Conservation (phyloP, 192 early-diverging fungal genomes). For the Mortierella antarctica region DNA sequence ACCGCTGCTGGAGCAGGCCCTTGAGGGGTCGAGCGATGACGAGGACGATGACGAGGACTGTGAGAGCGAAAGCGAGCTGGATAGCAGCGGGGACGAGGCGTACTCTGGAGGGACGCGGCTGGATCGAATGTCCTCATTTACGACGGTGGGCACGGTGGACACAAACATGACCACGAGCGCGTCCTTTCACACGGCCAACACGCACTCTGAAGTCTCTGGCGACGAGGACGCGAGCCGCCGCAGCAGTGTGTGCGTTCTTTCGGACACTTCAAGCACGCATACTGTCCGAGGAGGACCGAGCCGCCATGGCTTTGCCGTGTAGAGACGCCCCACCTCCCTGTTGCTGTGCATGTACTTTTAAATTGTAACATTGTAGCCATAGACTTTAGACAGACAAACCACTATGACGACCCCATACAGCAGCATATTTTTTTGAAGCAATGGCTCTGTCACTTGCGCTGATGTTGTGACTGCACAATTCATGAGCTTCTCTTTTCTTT, state of each 20-base stretch:
- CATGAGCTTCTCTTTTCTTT: too few species aligned
- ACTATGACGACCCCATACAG: too few species aligned
- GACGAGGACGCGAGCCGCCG: not conserved
- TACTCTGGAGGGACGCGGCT: not conserved
- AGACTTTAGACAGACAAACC: too few species aligned
- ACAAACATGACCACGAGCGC: not conserved
- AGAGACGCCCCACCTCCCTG: too few species aligned
- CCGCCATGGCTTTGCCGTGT: not conserved
- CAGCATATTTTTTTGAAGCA: too few species aligned
- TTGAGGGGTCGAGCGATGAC: conserved; percentile 3
- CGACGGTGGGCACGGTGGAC: conserved; percentile 2
- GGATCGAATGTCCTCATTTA: conserved; percentile 8
- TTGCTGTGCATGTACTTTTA: too few species aligned
- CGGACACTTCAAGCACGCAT: conserved; percentile 2
- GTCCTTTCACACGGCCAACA: conserved; percentile 17
- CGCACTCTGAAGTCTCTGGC: not conserved
- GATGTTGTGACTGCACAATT: too few species aligned
- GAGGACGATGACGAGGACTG: conserved; percentile 8
- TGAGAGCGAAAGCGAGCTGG: not conserved
- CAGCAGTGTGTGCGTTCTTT: not conserved
- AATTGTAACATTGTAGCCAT: too few species aligned
- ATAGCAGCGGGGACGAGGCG: not conserved
- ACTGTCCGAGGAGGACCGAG: not conserved
- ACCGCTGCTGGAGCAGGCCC: not conserved
- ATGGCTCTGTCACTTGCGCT: too few species aligned